Percentiles rank a stretch among this genome's conserved stretches.
These are phyloP conservation scores for Sporisorium sorghi DNA, from an alignment of 1,284 basidiomycete genomes.

Conservation along the genomic window DNA sequence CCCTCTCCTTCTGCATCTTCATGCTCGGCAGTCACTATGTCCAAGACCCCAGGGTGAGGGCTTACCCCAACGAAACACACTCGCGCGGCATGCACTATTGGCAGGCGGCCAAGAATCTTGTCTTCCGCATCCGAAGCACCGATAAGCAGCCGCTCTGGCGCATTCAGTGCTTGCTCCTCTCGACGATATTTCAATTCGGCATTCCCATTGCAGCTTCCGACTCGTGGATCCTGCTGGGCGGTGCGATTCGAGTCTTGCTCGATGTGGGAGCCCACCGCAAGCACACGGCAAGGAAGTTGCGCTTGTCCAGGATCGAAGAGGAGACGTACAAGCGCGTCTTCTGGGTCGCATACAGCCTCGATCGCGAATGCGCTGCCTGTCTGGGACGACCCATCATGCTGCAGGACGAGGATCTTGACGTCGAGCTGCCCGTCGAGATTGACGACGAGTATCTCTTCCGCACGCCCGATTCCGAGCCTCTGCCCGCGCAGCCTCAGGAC, in stretches of 20 bases:
- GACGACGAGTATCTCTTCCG: slow-evolving; percentile 55
- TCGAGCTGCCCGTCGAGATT: slow-evolving; percentile 54
- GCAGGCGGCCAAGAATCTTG: slow-evolving; percentile 32
- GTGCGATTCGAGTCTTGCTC: slow-evolving; percentile 50
- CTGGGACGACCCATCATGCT: slow-evolving; percentile 60
- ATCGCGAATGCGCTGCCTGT: slow-evolving; percentile 48
- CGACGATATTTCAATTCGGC: slow-evolving; percentile 39
- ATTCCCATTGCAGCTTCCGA: slow-evolving; percentile 41
- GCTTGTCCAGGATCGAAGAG: slow-evolving; percentile 43
- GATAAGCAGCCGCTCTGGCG: slow-evolving; percentile 26
- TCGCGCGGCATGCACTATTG: slow-evolving; percentile 47
- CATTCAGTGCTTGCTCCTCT: slow-evolving; percentile 39
- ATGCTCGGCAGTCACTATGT: slow-evolving; percentile 48
- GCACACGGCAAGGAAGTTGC: slow-evolving; percentile 46
- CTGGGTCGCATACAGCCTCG: slow-evolving; percentile 59
- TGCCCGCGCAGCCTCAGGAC: slow-evolving; percentile 40
- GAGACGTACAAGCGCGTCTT: slow-evolving; percentile 55
- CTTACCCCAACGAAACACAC: slow-evolving; percentile 22
- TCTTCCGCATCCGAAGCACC: slow-evolving; percentile 15
- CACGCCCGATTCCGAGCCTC: slow-evolving; percentile 31
- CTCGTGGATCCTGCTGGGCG: slow-evolving; percentile 53
- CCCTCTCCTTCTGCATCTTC: slow-evolving; percentile 51
- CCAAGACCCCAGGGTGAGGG: slow-evolving; percentile 35
- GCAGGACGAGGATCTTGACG: slow-evolving; percentile 63
- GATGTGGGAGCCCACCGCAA: slow-evolving; percentile 59